Percentiles rank a stretch among this genome's conserved stretches.
Evolutionary conservation across 306 rosid species (phyloP).

Genomic region (Psophocarpus tetragonolobus): DNA sequence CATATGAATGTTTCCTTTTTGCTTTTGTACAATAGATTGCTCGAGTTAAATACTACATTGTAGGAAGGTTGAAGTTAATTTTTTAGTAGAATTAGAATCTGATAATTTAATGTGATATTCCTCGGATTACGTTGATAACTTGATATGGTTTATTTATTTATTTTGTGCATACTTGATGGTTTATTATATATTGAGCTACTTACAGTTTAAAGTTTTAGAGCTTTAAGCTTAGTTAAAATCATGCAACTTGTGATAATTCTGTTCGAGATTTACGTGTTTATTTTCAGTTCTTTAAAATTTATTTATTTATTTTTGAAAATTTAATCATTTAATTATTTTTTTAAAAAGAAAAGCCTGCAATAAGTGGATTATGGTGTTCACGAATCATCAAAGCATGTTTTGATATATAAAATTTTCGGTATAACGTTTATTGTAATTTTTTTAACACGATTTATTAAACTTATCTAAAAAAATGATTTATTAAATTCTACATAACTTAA

Average conservation of each 20-base stretch:
- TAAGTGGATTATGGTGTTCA: background rate
- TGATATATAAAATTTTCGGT: background rate
- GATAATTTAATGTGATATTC: background rate
- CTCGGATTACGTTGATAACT: background rate
- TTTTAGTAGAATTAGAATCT: background rate
- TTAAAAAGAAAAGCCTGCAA: background rate
- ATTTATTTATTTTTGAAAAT: too few species aligned
- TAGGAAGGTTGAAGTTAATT: background rate
- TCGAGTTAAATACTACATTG: conserved; percentile 4
- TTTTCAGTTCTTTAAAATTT: background rate
- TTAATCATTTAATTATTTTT: background rate
- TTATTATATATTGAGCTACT: background rate
- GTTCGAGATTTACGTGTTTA: background rate
- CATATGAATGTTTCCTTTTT: conserved; percentile 8
- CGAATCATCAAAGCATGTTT: background rate
- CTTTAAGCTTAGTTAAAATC: too few species aligned
- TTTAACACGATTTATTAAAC: too few species aligned
- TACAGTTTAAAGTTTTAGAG: background rate
- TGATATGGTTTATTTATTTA: too few species aligned
- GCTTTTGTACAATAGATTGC: background rate
- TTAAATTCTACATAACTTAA: too few species aligned
- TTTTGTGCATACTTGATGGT: background rate
- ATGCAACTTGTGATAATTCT: background rate
- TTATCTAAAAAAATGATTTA: too few species aligned
- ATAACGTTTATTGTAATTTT: background rate